Percentiles rank a stretch among this genome's conserved stretches.
These are phyloP conservation scores for Umbelopsis sp. DNA, from an alignment of 192 early-diverging fungal genomes.

Conservation along the genomic window DNA sequence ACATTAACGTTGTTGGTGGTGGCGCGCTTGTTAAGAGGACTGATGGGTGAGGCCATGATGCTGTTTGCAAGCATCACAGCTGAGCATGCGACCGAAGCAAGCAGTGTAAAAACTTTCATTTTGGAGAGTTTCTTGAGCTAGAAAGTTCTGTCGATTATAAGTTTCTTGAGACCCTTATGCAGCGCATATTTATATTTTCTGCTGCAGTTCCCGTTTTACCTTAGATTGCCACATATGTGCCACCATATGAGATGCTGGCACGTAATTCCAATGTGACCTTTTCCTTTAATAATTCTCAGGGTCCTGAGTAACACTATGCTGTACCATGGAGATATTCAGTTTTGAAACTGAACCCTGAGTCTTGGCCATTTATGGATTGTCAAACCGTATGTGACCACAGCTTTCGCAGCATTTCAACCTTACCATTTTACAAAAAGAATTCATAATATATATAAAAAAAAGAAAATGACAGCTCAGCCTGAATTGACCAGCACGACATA, in stretches of 20 bases:
- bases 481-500: too few relatives aligned
- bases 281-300: neutral
- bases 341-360: constrained; percentile 7
- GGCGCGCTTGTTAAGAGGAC: neutral
- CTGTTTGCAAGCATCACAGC: constrained; percentile 14
- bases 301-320: constrained; percentile 10
- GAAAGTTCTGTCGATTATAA: neutral
- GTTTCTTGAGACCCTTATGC: neutral
- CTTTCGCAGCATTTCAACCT: too few relatives aligned
- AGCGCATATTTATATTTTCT: too few relatives aligned
- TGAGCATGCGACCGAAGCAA: constrained; percentile 21
- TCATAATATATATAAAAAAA: too few relatives aligned
- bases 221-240: too few relatives aligned
- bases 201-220: too few relatives aligned
- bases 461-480: too few relatives aligned
- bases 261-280: too few relatives aligned
- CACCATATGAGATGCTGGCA: too few relatives aligned
- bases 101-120: constrained; percentile 20
- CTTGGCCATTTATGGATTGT: neutral
- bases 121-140: neutral
- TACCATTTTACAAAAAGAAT: too few relatives aligned
- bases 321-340: constrained; percentile 15
- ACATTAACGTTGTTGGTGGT: constrained; percentile 23
- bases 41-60: constrained; percentile 8
- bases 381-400: too few relatives aligned